Evolutionary conservation across 2,329 filamentous ascomycete genomes (phyloP).

Genomic region (Penicillium sp.): DNA sequence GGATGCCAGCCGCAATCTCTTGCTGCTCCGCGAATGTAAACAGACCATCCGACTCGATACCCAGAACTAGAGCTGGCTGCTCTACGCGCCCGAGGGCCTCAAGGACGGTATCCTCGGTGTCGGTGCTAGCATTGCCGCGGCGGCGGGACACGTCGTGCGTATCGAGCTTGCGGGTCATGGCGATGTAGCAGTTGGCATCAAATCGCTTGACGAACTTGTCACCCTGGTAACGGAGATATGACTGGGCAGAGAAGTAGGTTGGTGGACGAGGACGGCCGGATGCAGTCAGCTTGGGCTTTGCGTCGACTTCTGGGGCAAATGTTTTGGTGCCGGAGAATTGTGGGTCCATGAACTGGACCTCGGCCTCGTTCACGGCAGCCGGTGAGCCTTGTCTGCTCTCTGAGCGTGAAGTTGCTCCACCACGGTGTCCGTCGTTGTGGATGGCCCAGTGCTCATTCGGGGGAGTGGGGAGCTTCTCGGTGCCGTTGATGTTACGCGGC

Average conservation of each 20-base stretch:
- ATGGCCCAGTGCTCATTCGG: constrained; percentile 73
- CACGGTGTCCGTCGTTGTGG: constrained; percentile 76
- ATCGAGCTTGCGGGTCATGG: constrained; percentile 95
- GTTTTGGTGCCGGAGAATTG: constrained; percentile 67
- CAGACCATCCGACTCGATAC: constrained; percentile 91
- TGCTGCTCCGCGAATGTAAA: constrained; percentile 98
- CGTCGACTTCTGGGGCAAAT: constrained; percentile 41
- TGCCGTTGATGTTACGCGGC: constrained; percentile 75
- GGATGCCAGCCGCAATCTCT: constrained; percentile 80
- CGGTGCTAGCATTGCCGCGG: constrained; percentile 49
- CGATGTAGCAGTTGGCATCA: constrained; percentile 98
- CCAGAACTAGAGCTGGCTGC: constrained; percentile 86
- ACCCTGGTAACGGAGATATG: constrained; percentile 94
- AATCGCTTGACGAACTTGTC: constrained; percentile 96
- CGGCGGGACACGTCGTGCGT: constrained; percentile 90
- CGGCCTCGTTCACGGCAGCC: constrained; percentile 16
- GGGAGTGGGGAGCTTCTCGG: constrained; percentile 56
- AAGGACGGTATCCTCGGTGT: constrained; percentile 52
- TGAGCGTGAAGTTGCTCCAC: constrained; percentile 54
- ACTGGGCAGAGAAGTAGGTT: constrained; percentile 98
- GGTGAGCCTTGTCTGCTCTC: constrained; percentile 34
- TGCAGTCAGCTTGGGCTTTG: constrained; percentile 20
- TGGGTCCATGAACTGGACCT: constrained; percentile 55
- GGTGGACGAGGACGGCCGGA: constrained; percentile 48
- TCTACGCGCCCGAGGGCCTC: constrained; percentile 77